Base-by-base conservation (phyloP, 352 stramenopile species). In the Globisporangium carolinianum region DNA sequence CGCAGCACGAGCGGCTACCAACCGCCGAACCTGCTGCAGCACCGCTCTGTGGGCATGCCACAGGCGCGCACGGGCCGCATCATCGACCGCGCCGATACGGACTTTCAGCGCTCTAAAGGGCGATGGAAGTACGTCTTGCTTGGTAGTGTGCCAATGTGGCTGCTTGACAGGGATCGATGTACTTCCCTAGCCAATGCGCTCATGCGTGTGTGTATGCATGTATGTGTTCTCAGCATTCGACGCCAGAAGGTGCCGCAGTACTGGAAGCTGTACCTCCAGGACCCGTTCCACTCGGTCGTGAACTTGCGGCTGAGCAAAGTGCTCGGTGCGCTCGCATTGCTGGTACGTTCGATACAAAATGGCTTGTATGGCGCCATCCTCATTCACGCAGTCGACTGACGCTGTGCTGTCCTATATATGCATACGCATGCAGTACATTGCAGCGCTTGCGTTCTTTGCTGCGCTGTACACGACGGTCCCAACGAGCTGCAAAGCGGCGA, bases 281-380 rank as follows among this genome's bases (percentile, higher is more conserved):
- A 90, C 54, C 83, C 83, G 45, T 94, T 94, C 69, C 83, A 94
- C 66, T 79, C 77, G 38, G 65, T 94, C 17, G 79, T 94, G 39
- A 90, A 94, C 62, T 76, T 91, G 66, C 83, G 83, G 0, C 55
- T 90, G 55, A 86, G 75, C 66, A 94, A 94, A 74, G 83, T 94
- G 42, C 51, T 90, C 17, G 71, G 61, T 39, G 64, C 74, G 35
- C 58, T 74, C 57, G 49, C 60, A 36, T 35, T 63, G 9, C n/a
- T 76, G 47, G 76, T 83, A 52, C 56, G 65, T 74, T 3, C 42
- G 6, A 58, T 2, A 46, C 43, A 32, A 32, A 32, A 32, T 58
- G n/a, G 49, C n/a, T 55, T 61, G 5, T 47, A 42, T 53, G 11
- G 15, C 9, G 17, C 7, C 7, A 11, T 14, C 42, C 12, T 47